Evolutionary conservation across 1,284 basidiomycete genomes (phyloP), one percentile per base, ranked within the genome.

Genomic region (Leccinum fallax): DNA sequence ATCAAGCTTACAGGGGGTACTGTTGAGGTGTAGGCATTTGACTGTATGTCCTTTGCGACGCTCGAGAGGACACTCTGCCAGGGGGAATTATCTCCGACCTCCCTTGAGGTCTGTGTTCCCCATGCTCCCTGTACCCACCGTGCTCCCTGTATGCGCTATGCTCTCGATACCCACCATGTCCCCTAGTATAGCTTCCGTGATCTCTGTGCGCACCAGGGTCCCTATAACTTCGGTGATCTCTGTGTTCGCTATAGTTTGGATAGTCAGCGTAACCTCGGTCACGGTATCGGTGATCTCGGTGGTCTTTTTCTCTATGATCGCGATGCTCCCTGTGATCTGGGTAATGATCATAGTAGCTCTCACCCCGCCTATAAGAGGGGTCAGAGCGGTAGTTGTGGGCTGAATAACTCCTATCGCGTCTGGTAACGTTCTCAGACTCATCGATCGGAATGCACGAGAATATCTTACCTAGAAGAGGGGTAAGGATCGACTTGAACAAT

Each of bases 11-110:
- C 72, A 56, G 59, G 28, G 67, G 1, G 36, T 66, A 63, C 34
- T 65, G 68, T 5, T 67, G 63, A 46, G 57, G 55, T n/a, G 40
- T 51, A 56, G 71, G 48, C 36, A 63, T 40, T 28, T 74, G 73
- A 59, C 61, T 60, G 54, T 73, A 53, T 24, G 70, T n/a, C 62
- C 74, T 66, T n/a, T 76, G 75, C 5, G 74, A 71, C 48, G 68
- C 64, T 60, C 69, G 64, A 55, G 73, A 74, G 48, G 75, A 48
- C 34, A 59, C 58, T 59, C 70, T 74, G 57, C 61, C 32, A 53
- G 74, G 75, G 21, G 55, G 2, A 24, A 60, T 48, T 16, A 57
- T 52, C n/a, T 76, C 70, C 40, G 61, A 26, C 34, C 63, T 63
- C 40, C 55, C 66, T n/a, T 64, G 62, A 30, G 19, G 40, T 48